phyloP scores from a whole-genome alignment of 768 basidiomycete genomes.

The Paxillus ammoniavirescens region DNA sequence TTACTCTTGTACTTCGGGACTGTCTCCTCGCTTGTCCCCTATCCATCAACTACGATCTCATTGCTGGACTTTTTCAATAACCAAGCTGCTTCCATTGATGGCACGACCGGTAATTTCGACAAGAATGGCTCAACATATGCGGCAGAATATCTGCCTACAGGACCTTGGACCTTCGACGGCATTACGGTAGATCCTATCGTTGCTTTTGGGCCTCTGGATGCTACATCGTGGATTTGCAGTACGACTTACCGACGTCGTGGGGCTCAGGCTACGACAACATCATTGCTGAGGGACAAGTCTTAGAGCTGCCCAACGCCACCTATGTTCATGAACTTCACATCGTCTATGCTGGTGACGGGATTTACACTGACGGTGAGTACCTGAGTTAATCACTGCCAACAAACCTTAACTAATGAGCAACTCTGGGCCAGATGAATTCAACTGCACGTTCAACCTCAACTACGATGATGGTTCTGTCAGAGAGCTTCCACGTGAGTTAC shows the following conservation, averaged over 20 bases:
- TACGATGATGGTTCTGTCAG: conserved; percentile 38
- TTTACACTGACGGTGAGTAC: conserved; percentile 24
- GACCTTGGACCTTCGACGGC: conserved; percentile 38
- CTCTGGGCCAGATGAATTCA: conserved; percentile 27
- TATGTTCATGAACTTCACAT: conserved; percentile 48
- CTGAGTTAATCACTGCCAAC: not conserved
- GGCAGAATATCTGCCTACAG: conserved; percentile 39
- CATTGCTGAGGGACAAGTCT: conserved; percentile 40
- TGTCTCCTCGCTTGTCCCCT: conserved; percentile 18
- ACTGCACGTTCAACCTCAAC: conserved; percentile 35
- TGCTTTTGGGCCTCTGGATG: not conserved
- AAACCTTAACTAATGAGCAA: not conserved
- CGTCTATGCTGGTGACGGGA: conserved; percentile 44
- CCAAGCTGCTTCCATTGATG: conserved; percentile 41
- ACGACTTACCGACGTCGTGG: conserved; percentile 42
- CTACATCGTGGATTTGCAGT: conserved; percentile 27
- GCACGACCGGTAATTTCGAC: conserved; percentile 40
- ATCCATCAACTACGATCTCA: conserved; percentile 33
- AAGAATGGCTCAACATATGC: conserved; percentile 38
- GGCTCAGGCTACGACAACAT: conserved; percentile 44
- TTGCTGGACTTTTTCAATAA: conserved; percentile 37
- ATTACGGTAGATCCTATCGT: conserved; percentile 32
- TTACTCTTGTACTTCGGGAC: conserved; percentile 21
- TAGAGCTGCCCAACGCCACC: conserved; percentile 32
- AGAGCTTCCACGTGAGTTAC: conserved; percentile 33